phyloP scores from a whole-genome alignment of 441 rosid species.

The Gossypium davidsonii region DNA sequence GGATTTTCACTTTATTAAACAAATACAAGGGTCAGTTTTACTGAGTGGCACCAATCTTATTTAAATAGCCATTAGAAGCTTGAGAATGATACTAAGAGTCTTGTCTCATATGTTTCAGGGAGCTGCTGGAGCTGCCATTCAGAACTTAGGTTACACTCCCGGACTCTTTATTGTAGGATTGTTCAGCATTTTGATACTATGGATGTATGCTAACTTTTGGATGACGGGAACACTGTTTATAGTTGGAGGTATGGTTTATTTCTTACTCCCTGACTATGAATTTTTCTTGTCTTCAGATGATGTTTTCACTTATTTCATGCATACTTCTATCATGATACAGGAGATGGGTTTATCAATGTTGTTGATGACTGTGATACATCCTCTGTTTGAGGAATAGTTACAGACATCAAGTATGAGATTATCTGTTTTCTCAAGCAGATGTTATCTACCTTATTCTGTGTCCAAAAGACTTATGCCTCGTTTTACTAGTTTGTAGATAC shows the following conservation, averaged over 20 bases:
- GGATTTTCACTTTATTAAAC: background rate
- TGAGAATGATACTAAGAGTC: slow-evolving; percentile 8
- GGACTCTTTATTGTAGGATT: slow-evolving; percentile 91
- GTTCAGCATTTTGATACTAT: slow-evolving; percentile 74
- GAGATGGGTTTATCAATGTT: background rate
- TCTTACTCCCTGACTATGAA: background rate
- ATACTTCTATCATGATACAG: background rate
- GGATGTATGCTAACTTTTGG: slow-evolving; percentile 99
- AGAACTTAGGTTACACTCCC: slow-evolving; percentile 87
- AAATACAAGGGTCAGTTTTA: background rate
- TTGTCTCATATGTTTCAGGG: slow-evolving; percentile 48
- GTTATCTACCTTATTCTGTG: background rate
- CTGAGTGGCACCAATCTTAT: background rate
- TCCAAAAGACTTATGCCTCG: background rate
- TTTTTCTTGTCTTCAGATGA: background rate
- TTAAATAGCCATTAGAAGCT: background rate
- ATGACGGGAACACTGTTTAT: slow-evolving; percentile 88
- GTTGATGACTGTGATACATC: background rate
- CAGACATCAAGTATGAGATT: background rate
- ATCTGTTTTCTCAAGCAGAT: background rate
- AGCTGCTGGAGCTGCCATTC: slow-evolving; percentile 84
- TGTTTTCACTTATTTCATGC: background rate
- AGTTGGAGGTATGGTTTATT: slow-evolving; percentile 74
- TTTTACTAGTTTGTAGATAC: background rate
- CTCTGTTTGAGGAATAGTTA: background rate